Percentiles rank a stretch among this genome's conserved stretches.
Conservation (phyloP, 106 monocot genomes). For the Dioscorea zingiberensis region DNA sequence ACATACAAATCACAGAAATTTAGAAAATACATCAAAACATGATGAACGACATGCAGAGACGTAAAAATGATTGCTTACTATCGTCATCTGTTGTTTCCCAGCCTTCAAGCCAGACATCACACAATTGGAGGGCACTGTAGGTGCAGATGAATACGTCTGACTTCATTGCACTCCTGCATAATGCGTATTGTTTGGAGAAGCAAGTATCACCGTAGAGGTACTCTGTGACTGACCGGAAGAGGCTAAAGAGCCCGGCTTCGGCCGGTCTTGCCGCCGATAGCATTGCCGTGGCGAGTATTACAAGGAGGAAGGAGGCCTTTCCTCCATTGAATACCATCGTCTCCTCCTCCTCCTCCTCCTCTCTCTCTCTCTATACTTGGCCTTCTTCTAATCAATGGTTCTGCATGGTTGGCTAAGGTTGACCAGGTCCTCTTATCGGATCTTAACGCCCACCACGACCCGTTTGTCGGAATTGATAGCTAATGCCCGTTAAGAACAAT, state of each 20-base stretch:
- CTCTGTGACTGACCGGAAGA: background rate
- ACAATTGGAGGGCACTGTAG: background rate
- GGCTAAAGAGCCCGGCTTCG: background rate
- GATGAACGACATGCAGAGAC: too few species aligned
- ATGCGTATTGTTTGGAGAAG: background rate
- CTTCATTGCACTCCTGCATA: background rate
- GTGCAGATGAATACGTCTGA: background rate
- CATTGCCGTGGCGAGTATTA: background rate
- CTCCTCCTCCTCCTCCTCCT: background rate
- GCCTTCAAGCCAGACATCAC: background rate
- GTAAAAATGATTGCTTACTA: too few species aligned
- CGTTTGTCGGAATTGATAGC: too few species aligned
- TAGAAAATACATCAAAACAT: too few species aligned
- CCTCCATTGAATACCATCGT: background rate
- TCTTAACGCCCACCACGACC: too few species aligned
- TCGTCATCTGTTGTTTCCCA: too few species aligned
- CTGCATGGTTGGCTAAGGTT: too few species aligned
- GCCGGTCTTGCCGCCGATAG: background rate
- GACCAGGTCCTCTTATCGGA: too few species aligned
- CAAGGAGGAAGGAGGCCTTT: constrained; percentile 3
- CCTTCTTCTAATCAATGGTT: too few species aligned
- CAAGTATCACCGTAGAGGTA: background rate
- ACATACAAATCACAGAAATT: too few species aligned
- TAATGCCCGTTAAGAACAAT: too few species aligned
- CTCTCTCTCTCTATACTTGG: background rate